Base-by-base conservation (phyloP, 1,284 basidiomycete species). In the Fomitopsis pinicola region DNA sequence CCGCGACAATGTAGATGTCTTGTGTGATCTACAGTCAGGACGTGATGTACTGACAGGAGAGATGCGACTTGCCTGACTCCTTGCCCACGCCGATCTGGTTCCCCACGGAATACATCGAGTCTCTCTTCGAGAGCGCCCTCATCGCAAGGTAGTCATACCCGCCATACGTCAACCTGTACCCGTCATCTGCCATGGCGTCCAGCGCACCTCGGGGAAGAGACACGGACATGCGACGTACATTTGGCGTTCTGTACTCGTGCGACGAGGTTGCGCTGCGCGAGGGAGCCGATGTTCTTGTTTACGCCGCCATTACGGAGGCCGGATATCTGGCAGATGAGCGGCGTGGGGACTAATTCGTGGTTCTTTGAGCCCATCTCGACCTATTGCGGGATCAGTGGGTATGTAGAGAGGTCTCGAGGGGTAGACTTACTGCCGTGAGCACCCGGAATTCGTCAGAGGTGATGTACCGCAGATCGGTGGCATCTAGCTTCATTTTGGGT, bases 41-140 rank as follows among this genome's bases (percentile, higher is more conserved):
- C n/a, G 19, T 17, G 5, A 1, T 36, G 17, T 19, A 19, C 15
- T 19, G 3, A 36, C 22, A n/a, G 44, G 45, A 28, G 28, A 2
- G 7, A 12, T 26, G 5, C 40, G 17, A 71, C 83, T 62, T 62
- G 88, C 92, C 95, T 61, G 93, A 94, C 77, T 99, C 97, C 77
- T 99, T 99, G 30, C 97, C 97, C 30, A 98, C 96, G 40, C 97
- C 97, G 68, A 99, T 97, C 77, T 97, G 94, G 72, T 97, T 97
- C 14, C 97, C 97, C 38, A 99, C 94, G 28, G 92, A 92, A 66
- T 90, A 79, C 75, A 95, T 82, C 1, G 92, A 86, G 66, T 94
- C 94, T 61, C 95, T 79, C 74, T 96, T 95, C 2, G 92, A 95
- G 71, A 99, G 82, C 1, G 97, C 92, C 46, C 95, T 86, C 78